Conservation (phyloP, 1,139 yeast genomes). For the Nakaseomyces bracarensis region DNA sequence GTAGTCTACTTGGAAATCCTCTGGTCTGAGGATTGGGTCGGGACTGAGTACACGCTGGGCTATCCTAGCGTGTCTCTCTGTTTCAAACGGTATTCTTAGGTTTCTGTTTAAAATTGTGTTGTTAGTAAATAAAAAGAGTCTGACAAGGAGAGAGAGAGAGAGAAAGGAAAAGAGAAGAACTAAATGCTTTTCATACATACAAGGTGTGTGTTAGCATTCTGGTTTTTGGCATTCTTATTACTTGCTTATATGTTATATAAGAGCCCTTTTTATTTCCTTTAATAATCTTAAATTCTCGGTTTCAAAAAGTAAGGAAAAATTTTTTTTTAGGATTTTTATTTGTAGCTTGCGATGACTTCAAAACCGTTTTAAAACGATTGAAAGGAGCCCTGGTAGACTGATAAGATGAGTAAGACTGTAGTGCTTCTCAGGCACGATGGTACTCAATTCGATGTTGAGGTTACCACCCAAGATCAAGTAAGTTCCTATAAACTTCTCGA, state of each 20-base stretch:
- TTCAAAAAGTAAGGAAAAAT: too few relatives aligned
- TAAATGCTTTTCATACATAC: conserved; percentile 13
- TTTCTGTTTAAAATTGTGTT: conserved; percentile 30
- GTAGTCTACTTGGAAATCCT: conserved; percentile 46
- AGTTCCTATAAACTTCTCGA: conserved; percentile 2
- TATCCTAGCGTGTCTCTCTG: conserved; percentile 49
- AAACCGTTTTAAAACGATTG: too few relatives aligned
- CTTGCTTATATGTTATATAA: too few relatives aligned
- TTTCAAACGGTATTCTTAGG: conserved; percentile 55
- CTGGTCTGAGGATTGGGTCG: conserved; percentile 68
- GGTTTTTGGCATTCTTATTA: conserved; percentile 1
- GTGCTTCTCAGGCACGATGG: neutral
- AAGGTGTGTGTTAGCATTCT: conserved; percentile 2
- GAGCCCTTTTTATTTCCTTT: too few relatives aligned
- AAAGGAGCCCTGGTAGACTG: neutral
- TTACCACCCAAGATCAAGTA: conserved; percentile 3
- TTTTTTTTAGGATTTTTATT: too few relatives aligned
- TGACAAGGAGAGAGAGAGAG: conserved; percentile 11
- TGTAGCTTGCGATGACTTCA: too few relatives aligned
- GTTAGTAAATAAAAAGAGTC: too few relatives aligned
- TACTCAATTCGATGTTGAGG: neutral
- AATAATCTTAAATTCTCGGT: too few relatives aligned
- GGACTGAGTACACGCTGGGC: conserved; percentile 56
- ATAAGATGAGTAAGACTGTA: neutral
- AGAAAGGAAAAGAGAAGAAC: conserved; percentile 3